Base-by-base conservation (phyloP, 2,329 filamentous ascomycete genomes). In the Endothia cerciana region DNA sequence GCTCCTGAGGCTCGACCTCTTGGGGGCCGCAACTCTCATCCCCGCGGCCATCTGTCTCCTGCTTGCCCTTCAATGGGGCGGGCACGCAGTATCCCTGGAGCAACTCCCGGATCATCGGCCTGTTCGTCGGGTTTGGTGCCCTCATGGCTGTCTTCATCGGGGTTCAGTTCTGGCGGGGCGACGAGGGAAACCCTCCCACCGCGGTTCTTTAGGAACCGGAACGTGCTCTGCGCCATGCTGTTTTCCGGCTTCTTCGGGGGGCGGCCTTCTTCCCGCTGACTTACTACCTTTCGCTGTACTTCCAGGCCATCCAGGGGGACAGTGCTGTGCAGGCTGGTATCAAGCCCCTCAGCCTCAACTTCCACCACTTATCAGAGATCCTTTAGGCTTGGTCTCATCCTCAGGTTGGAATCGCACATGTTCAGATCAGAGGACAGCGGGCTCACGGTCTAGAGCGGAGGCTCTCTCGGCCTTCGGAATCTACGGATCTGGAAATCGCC, bases 21-120 rank as follows among this genome's bases (percentile, higher is more conserved):
- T 79, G 11, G 85, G 85, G 36, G 80, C 81, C 1, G 73, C 73
- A n/a, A 74, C 85, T 65, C 80, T 87, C 70, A 78, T 86, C 36
- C 82, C 85, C 0, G 79, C 81, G 45, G 78, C 87, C 56, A 73
- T 87, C 67, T 83, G 80, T 69, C 76, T 87, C 15, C 75, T 88
- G 10, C 77, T 88, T 4, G 85, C 84, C 8, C 76, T 88, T 45
- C 82, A 87, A 70, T 87, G 83, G 81, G 86, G 85, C 17, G 86
- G n/a, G 86, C 10, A 76, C 80, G 47, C 73, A 80, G 30, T 82
- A 83, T 63, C 60, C 84, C 4, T 88, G 85, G 85, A 77, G 73
- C 65, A 79, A 77, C 74, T 73, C 79, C 15, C 77, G 74, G 30
- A 77, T 86, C 60, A 82, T 87, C 45, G 83, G 82, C 1, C 75